Evolutionary conservation across 2,329 filamentous ascomycete genomes (phyloP).

Genomic region (Colletotrichum cereale): DNA sequence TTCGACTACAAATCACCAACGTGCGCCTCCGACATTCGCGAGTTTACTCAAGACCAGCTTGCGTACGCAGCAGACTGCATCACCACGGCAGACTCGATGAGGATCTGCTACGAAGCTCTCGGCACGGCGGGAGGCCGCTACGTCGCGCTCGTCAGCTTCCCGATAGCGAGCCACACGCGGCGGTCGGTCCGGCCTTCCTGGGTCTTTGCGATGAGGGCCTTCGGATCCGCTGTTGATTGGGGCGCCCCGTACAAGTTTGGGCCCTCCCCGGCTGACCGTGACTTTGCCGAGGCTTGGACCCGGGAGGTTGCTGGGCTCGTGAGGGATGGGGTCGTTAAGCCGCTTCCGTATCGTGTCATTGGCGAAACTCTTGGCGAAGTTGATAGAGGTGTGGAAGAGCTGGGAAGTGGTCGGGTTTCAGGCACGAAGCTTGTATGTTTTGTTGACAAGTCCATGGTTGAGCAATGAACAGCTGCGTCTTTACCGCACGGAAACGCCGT

Average conservation of each 20-base stretch:
- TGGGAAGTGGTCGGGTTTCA: slow-evolving; percentile 13
- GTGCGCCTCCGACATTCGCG: slow-evolving; percentile 51
- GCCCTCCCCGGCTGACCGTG: background rate
- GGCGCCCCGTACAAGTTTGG: slow-evolving; percentile 17
- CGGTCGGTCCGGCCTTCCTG: slow-evolving; percentile 19
- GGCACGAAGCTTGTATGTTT: slow-evolving; percentile 16
- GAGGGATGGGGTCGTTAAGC: background rate
- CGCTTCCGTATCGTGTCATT: slow-evolving; percentile 3
- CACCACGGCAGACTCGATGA: slow-evolving; percentile 48
- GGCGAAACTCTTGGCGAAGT: slow-evolving; percentile 9
- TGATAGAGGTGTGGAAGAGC: background rate
- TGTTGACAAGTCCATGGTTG: background rate
- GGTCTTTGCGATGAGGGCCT: slow-evolving; percentile 10
- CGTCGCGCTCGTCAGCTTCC: slow-evolving; percentile 48
- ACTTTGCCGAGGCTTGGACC: slow-evolving; percentile 7
- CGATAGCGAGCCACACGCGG: slow-evolving; percentile 9
- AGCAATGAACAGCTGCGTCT: too few species aligned
- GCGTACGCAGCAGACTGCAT: slow-evolving; percentile 59
- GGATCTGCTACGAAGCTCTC: slow-evolving; percentile 54
- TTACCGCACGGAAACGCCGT: too few species aligned
- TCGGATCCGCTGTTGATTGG: slow-evolving; percentile 25
- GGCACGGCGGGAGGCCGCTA: slow-evolving; percentile 55
- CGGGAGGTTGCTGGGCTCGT: background rate
- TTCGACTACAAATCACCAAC: slow-evolving; percentile 59
- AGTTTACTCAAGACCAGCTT: slow-evolving; percentile 54